phyloP scores from a whole-genome alignment of 495 filamentous ascomycete genomes.

The Patellaria atrata region DNA sequence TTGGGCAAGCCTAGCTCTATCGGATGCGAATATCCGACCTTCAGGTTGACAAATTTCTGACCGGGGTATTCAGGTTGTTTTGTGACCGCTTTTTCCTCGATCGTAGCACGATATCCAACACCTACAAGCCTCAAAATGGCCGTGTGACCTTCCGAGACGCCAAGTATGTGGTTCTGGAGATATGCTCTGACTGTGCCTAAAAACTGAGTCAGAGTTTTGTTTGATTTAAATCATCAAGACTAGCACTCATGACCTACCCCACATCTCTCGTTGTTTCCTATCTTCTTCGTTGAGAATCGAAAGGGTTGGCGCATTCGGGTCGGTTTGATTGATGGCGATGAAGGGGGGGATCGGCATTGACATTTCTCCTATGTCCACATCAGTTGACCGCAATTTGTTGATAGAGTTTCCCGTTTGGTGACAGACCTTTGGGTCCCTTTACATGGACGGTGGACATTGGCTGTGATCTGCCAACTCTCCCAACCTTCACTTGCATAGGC shows the following conservation, averaged over 20 bases:
- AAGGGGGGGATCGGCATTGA: conserved; percentile 58
- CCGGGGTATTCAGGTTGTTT: conserved; percentile 53
- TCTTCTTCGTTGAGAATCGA: conserved; percentile 46
- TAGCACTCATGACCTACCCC: conserved; percentile 83
- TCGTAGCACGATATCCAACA: conserved; percentile 82
- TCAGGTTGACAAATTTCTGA: conserved; percentile 77
- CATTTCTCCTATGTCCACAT: conserved; percentile 43
- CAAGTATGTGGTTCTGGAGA: conserved; percentile 75
- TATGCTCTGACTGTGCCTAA: conserved; percentile 78
- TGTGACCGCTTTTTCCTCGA: conserved; percentile 62
- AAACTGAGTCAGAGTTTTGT: conserved; percentile 6
- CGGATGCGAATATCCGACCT: conserved; percentile 91
- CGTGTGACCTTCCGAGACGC: conserved; percentile 91
- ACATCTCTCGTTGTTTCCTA: conserved; percentile 84
- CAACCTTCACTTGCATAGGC: conserved; percentile 32
- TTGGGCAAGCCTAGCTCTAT: conserved; percentile 73
- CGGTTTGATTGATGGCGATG: conserved; percentile 52
- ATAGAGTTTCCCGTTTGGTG: neutral
- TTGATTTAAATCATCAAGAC: neutral
- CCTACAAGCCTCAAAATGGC: conserved; percentile 88
- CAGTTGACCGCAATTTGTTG: neutral
- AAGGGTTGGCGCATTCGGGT: conserved; percentile 49
- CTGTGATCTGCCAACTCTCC: conserved; percentile 33
- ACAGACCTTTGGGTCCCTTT: conserved; percentile 58
- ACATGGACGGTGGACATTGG: conserved; percentile 48